Conservation (phyloP, 2,329 filamentous ascomycete species). For the Microsporum canis region DNA sequence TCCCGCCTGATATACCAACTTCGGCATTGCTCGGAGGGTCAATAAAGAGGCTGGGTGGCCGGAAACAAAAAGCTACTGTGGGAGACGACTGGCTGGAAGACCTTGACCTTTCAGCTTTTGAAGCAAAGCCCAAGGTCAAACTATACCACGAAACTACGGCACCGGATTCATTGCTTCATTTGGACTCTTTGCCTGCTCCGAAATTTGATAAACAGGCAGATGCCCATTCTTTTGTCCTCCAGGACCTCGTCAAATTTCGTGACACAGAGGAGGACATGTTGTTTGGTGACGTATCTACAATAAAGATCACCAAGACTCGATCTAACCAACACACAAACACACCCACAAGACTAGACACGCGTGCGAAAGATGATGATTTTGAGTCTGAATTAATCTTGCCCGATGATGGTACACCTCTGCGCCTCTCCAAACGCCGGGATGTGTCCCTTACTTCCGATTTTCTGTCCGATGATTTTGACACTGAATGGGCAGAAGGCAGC, state of each 20-base stretch:
- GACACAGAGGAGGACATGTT: constrained; percentile 52
- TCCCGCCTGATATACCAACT: constrained; percentile 73
- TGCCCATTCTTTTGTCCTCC: constrained; percentile 16
- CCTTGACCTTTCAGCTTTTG: constrained; percentile 53
- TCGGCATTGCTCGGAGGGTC: constrained; percentile 86
- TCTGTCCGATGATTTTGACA: constrained; percentile 61
- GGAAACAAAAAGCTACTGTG: constrained; percentile 59
- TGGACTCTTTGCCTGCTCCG: constrained; percentile 38
- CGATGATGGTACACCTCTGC: constrained; percentile 50
- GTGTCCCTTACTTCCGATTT: constrained; percentile 53
- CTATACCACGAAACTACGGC: constrained; percentile 49
- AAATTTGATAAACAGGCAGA: neutral
- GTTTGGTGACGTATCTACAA: constrained; percentile 53
- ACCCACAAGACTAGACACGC: constrained; percentile 36
- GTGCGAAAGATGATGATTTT: constrained; percentile 51
- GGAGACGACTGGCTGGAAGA: constrained; percentile 77
- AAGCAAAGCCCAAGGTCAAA: constrained; percentile 53
- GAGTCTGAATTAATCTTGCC: constrained; percentile 64
- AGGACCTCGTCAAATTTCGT: constrained; percentile 51
- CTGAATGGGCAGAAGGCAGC: constrained; percentile 85
- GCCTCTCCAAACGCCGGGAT: constrained; percentile 49
- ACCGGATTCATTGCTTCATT: constrained; percentile 56
- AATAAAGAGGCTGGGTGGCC: constrained; percentile 75
- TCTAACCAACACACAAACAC: constrained; percentile 19
- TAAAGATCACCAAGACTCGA: constrained; percentile 54